Conservation (phyloP, 768 basidiomycete species). For the Leucosporidium yakuticum region DNA sequence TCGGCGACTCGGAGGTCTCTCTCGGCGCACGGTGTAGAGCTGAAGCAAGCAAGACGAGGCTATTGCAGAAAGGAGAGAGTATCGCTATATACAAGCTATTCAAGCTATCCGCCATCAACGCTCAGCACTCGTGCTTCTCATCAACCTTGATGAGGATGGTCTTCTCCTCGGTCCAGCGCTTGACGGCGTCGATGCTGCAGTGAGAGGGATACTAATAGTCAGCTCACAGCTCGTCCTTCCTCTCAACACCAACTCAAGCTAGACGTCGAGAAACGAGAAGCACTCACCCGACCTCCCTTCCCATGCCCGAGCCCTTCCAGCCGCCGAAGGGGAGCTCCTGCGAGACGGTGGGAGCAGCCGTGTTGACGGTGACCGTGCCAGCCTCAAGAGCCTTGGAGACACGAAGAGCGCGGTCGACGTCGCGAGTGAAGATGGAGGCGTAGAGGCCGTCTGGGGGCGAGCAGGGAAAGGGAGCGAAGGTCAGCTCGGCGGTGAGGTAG, state of each 20-base stretch:
- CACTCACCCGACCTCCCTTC: constrained; percentile 35
- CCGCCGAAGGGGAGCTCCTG: constrained; percentile 47
- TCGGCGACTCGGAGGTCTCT: no score
- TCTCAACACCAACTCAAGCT: background rate
- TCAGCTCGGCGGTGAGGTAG: background rate
- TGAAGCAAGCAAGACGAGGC: no score
- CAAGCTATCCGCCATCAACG: no score
- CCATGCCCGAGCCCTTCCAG: constrained; percentile 46
- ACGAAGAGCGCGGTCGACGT: constrained; percentile 66
- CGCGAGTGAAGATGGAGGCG: constrained; percentile 72
- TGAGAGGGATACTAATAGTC: background rate
- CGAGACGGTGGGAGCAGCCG: constrained; percentile 27
- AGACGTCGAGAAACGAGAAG: no score
- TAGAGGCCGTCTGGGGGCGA: constrained; percentile 39
- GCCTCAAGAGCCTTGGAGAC: constrained; percentile 69
- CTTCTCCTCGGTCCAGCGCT: constrained; percentile 8
- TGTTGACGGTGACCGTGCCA: constrained; percentile 61
- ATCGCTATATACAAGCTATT: no score
- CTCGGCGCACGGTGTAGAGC: no score
- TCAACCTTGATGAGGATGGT: constrained; percentile 4
- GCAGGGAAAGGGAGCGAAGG: no score
- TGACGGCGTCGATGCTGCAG: constrained; percentile 10
- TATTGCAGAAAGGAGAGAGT: no score
- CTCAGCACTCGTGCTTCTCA: no score
- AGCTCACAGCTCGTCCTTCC: background rate